Percentiles rank a stretch among this genome's conserved stretches.
Evolutionary conservation across 73 alveolate species (phyloP).

Genomic region (Symbiodinium pilosum): DNA sequence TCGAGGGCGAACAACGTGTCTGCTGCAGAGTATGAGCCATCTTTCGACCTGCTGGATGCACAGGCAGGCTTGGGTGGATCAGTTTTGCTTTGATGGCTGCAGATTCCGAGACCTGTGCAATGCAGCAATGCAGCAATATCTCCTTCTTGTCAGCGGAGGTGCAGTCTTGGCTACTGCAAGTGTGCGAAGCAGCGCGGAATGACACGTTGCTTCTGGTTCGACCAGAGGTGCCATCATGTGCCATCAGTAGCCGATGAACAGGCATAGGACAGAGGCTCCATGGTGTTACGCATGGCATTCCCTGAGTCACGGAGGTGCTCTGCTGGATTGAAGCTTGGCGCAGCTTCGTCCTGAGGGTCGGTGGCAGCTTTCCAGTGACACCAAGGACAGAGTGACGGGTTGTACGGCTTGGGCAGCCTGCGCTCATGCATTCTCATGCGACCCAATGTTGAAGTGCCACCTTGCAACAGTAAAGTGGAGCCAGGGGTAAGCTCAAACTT

Average conservation of each 20-base stretch:
- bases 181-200: background rate
- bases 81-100: background rate
- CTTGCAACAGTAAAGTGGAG: too few relatives aligned
- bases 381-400: background rate
- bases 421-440: too few relatives aligned
- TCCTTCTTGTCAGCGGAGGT: background rate
- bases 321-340: constrained; percentile 58
- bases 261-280: too few relatives aligned
- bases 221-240: constrained; percentile 13
- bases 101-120: background rate
- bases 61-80: too few relatives aligned
- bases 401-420: too few relatives aligned
- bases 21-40: constrained; percentile 4
- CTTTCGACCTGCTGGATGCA: background rate
- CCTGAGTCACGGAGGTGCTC: constrained; percentile 54
- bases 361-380: constrained; percentile 29
- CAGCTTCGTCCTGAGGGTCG: constrained; percentile 23
- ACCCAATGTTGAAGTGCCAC: too few relatives aligned
- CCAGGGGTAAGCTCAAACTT: too few relatives aligned
- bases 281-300: too few relatives aligned
- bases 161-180: constrained; percentile 43
- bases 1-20: constrained; percentile 32
- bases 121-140: background rate
- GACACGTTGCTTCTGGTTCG: constrained; percentile 20
- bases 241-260: too few relatives aligned